Percentiles rank a stretch among this genome's conserved stretches.
Conservation (phyloP, 2,329 filamentous ascomycete genomes). For the Geosmithia flava region DNA sequence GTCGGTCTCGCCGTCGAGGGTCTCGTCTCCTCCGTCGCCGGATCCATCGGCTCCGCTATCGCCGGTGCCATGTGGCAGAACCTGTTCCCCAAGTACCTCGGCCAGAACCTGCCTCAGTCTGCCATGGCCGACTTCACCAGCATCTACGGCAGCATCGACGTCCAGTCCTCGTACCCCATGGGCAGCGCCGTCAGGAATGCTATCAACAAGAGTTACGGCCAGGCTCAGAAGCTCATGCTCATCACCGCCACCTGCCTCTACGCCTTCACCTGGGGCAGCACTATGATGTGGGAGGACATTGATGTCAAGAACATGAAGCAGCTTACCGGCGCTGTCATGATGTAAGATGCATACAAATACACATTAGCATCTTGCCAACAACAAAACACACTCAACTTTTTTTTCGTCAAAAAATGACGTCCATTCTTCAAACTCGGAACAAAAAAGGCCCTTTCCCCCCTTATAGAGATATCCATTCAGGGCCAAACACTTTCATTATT, state of each 20-base stretch:
- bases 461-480: not conserved
- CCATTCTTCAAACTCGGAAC: not conserved
- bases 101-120: constrained; percentile 30
- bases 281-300: not conserved
- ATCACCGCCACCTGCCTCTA: not conserved
- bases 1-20: constrained; percentile 48
- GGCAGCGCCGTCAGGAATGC: constrained; percentile 37
- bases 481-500: not conserved
- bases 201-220: constrained; percentile 48
- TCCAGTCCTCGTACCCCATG: constrained; percentile 38
- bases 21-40: constrained; percentile 48
- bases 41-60: constrained; percentile 45
- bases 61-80: constrained; percentile 53
- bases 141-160: constrained; percentile 35
- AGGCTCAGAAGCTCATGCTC: constrained; percentile 38
- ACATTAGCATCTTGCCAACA: too few species aligned
- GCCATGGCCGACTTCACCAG: constrained; percentile 15
- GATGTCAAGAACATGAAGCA: not conserved
- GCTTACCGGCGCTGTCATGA: constrained; percentile 11
- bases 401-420: not conserved
- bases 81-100: constrained; percentile 39
- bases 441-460: not conserved
- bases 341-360: not conserved
- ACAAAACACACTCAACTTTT: too few species aligned
- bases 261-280: not conserved